phyloP scores from a whole-genome alignment of 169 alveolate genomes.

The Amoebophrya sp. region DNA sequence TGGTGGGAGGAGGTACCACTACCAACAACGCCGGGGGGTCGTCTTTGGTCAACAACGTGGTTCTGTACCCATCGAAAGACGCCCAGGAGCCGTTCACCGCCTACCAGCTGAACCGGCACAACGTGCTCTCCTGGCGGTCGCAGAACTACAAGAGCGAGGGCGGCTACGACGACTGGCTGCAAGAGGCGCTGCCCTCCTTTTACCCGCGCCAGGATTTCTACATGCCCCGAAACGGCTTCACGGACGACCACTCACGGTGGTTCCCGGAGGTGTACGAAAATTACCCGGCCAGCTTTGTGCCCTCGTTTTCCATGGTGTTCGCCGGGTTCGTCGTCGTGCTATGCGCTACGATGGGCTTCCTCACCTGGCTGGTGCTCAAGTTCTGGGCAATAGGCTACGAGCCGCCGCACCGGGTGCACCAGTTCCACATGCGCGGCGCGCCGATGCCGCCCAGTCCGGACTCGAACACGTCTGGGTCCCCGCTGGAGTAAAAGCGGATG shows the following conservation, averaged over 20 bases:
- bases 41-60: not conserved
- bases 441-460: too few species aligned
- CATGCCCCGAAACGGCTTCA: not conserved
- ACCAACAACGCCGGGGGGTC: not conserved
- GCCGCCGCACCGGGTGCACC: not conserved
- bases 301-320: not conserved
- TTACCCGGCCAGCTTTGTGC: not conserved
- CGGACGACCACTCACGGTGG: not conserved
- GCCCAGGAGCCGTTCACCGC: not conserved
- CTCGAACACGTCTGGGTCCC: too few species aligned
- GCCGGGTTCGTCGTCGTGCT: not conserved
- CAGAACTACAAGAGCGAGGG: not conserved
- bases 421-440: too few species aligned
- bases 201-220: not conserved
- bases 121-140: slow-evolving; percentile 4
- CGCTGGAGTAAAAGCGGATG: too few species aligned
- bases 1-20: too few species aligned
- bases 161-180: not conserved
- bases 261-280: not conserved
- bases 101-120: slow-evolving; percentile 1
- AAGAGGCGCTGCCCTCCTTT: not conserved
- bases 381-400: not conserved
- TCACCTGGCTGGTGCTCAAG: not conserved
- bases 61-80: not conserved
- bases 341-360: not conserved